These are phyloP conservation scores for Hamamelis virginiana DNA, from an alignment of 164 flowering plant genomes.

Conservation along the genomic window DNA sequence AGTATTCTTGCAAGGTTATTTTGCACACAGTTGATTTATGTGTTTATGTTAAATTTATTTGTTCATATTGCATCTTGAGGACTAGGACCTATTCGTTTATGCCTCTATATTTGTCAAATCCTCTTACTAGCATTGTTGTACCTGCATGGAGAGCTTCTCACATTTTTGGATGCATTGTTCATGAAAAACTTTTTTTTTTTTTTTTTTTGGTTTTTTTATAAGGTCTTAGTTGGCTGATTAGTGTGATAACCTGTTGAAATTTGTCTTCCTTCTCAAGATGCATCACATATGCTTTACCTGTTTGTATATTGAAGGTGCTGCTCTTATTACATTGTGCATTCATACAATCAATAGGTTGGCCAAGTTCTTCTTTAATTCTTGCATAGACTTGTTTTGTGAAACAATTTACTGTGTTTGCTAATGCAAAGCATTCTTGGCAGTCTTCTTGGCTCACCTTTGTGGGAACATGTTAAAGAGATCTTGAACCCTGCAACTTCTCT, in stretches of 20 bases:
- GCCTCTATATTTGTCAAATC: neutral
- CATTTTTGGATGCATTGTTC: too few species aligned
- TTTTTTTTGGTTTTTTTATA: too few species aligned
- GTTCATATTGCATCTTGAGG: neutral
- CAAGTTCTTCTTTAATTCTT: too few species aligned
- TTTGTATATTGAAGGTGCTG: too few species aligned
- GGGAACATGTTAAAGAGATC: conserved; percentile 78
- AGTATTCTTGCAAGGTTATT: conserved; percentile 82
- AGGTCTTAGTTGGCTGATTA: neutral
- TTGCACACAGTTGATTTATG: neutral
- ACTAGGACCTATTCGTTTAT: neutral
- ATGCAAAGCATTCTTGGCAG: conserved; percentile 37
- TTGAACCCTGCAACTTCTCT: conserved; percentile 76
- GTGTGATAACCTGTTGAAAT: neutral
- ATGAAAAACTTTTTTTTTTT: too few species aligned
- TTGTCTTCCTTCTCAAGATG: neutral
- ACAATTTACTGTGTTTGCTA: neutral
- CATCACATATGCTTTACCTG: neutral
- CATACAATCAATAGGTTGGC: too few species aligned
- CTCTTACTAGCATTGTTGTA: too few species aligned
- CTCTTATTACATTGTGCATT: too few species aligned
- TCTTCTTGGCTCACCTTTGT: conserved; percentile 70
- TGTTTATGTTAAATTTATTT: conserved; percentile 2
- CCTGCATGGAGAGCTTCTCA: too few species aligned
- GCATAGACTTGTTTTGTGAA: conserved; percentile 16